Percentiles rank a stretch among this genome's conserved stretches.
Conservation (phyloP, 129 eudicot genomes). For the Flaveria brownii region DNA sequence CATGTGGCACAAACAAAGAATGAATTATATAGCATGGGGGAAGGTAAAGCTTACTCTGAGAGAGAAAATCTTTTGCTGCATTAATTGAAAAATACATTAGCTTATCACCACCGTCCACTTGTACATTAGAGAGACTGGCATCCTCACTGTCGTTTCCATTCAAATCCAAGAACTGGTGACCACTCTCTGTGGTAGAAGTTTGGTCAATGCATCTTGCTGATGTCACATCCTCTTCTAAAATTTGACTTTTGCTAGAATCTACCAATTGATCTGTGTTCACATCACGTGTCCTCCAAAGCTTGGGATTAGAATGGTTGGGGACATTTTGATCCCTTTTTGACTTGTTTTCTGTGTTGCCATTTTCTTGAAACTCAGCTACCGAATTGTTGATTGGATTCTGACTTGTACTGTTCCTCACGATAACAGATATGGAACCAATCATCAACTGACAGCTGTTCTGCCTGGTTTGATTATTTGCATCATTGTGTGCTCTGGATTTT, state of each 20-base stretch:
- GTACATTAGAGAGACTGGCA: slow-evolving; percentile 9
- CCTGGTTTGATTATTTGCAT: slow-evolving; percentile 37
- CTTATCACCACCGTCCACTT: slow-evolving; percentile 21
- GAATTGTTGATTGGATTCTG: slow-evolving; percentile 33
- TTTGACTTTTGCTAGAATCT: slow-evolving; percentile 35
- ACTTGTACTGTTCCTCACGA: slow-evolving; percentile 36
- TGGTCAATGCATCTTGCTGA: slow-evolving; percentile 36
- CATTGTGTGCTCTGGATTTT: slow-evolving; percentile 33
- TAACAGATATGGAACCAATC: slow-evolving; percentile 85
- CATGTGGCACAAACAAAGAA: neutral
- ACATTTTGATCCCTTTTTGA: slow-evolving; percentile 35
- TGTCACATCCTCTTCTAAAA: slow-evolving; percentile 31
- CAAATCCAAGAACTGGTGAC: slow-evolving; percentile 23
- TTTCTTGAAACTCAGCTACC: slow-evolving; percentile 35
- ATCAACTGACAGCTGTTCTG: slow-evolving; percentile 55
- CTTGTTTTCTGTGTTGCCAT: slow-evolving; percentile 30
- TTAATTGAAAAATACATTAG: slow-evolving; percentile 33
- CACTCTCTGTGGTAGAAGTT: slow-evolving; percentile 25
- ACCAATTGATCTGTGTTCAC: slow-evolving; percentile 33
- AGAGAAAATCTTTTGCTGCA: slow-evolving; percentile 66
- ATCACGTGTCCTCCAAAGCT: slow-evolving; percentile 52
- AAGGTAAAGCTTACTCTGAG: slow-evolving; percentile 52
- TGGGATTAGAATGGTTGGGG: slow-evolving; percentile 34
- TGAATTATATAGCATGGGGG: neutral
- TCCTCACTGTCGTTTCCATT: slow-evolving; percentile 28